These are phyloP conservation scores for Anastatica hierochuntica DNA, from an alignment of 345 rosid genomes.

Conservation along the genomic window DNA sequence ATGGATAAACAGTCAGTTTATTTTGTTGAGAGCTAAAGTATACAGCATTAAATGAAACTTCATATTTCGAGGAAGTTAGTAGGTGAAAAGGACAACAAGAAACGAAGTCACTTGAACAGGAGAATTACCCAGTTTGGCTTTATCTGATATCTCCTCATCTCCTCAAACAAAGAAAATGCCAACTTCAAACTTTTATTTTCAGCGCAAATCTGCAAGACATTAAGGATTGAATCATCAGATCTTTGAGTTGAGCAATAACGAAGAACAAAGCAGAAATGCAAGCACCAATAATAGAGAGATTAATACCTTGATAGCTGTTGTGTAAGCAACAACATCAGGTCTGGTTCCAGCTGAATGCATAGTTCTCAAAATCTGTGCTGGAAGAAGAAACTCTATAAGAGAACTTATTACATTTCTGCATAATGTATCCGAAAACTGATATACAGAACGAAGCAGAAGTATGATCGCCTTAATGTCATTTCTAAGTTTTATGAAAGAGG, in stretches of 20 bases:
- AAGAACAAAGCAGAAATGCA: not conserved
- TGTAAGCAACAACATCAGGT: constrained; percentile 89
- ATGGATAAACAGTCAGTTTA: not conserved
- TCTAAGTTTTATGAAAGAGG: not conserved
- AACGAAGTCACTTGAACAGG: not conserved
- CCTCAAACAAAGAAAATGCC: constrained; percentile 72
- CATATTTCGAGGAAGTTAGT: not conserved
- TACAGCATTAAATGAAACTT: constrained; percentile 3
- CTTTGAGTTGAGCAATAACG: constrained; percentile 1
- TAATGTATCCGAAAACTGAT: not conserved
- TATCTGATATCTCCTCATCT: constrained; percentile 70
- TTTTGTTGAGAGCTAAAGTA: not conserved
- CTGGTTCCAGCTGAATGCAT: constrained; percentile 58
- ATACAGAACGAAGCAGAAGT: not conserved
- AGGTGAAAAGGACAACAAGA: not conserved
- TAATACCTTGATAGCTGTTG: constrained; percentile 79
- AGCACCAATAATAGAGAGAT: constrained; percentile 14
- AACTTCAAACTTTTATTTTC: constrained; percentile 43
- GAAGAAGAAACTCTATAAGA: constrained; percentile 23
- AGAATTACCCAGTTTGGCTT: constrained; percentile 70
- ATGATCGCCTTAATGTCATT: not conserved
- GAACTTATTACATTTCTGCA: constrained; percentile 1
- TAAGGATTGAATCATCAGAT: constrained; percentile 13
- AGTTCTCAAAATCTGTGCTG: constrained; percentile 70
- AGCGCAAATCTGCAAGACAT: constrained; percentile 54